These are phyloP conservation scores for Blastocystis sp. DNA, from an alignment of 352 stramenopile species.

Conservation along the genomic window DNA sequence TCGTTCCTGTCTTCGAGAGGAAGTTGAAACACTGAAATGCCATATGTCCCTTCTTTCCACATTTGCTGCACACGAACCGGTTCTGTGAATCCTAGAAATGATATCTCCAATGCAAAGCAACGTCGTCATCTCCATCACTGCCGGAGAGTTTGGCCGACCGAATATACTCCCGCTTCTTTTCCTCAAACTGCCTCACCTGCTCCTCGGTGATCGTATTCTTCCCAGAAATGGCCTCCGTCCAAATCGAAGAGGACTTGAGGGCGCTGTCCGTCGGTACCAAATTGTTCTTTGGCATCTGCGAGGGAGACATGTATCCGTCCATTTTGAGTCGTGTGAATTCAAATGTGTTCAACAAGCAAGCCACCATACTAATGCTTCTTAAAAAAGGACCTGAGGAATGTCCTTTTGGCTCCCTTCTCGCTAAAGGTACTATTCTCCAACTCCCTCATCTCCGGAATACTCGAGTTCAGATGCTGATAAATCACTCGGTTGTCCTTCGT, in stretches of 20 bases:
- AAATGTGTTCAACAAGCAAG: neutral
- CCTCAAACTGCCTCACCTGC: neutral
- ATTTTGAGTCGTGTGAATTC: neutral
- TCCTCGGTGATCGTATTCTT: constrained; percentile 7
- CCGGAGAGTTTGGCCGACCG: neutral
- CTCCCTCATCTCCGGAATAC: neutral
- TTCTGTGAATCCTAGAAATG: neutral
- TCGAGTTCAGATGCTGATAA: constrained; percentile 10
- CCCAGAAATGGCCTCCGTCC: constrained; percentile 42
- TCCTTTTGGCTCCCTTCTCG: neutral
- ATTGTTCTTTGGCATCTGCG: constrained; percentile 37
- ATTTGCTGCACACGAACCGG: constrained; percentile 39
- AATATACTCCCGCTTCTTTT: constrained; percentile 42
- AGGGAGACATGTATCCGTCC: constrained; percentile 31
- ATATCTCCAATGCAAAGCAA: neutral
- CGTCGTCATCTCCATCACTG: constrained; percentile 4
- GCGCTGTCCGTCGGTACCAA: constrained; percentile 3
- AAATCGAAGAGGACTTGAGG: constrained; percentile 27
- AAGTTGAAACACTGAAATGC: constrained; percentile 51
- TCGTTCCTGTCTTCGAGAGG: neutral
- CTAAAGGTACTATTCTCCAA: neutral
- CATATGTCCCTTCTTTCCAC: constrained; percentile 47
- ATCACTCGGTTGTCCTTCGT: neutral
- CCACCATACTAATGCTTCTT: neutral
- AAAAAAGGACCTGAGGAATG: neutral